A percentile compares a stretch with the other conserved stretches of the same genome.
These are phyloP conservation scores for Apiospora koreana DNA, from an alignment of 2,329 filamentous ascomycete species.

Conservation along the genomic window DNA sequence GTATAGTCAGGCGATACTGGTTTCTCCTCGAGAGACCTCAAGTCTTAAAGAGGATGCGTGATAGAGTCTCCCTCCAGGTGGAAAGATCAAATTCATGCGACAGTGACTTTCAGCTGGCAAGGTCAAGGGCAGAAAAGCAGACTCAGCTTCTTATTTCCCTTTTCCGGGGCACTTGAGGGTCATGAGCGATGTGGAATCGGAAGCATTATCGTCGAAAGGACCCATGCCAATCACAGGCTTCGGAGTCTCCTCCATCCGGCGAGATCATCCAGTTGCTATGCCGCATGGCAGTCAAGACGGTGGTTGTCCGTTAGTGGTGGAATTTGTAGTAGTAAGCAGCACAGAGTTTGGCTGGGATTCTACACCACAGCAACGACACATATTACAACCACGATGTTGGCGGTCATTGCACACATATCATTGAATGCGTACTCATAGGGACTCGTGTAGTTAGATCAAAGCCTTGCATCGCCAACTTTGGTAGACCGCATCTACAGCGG, in stretches of 20 bases:
- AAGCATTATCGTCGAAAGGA: background rate
- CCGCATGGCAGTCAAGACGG: background rate
- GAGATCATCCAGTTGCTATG: background rate
- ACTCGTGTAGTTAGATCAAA: background rate
- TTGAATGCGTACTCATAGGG: background rate
- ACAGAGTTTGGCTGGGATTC: background rate
- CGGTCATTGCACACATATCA: too few species aligned
- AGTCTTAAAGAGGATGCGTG: background rate
- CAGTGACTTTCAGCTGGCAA: background rate
- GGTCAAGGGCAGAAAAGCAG: background rate
- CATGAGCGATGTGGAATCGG: background rate
- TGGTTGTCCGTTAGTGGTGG: background rate
- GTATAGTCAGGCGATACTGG: too few species aligned
- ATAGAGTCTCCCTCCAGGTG: background rate
- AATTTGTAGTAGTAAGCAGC: background rate
- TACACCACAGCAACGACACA: background rate
- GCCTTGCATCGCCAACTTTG: background rate
- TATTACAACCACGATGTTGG: background rate
- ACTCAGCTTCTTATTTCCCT: background rate
- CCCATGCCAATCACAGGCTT: background rate
- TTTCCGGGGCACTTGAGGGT: background rate
- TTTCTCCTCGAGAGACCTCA: background rate
- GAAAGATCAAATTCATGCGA: background rate
- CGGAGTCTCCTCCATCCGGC: background rate
- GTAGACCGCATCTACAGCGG: background rate